Base-by-base conservation (phyloP, 2,329 filamentous ascomycete species). In the Massarina eburnea region DNA sequence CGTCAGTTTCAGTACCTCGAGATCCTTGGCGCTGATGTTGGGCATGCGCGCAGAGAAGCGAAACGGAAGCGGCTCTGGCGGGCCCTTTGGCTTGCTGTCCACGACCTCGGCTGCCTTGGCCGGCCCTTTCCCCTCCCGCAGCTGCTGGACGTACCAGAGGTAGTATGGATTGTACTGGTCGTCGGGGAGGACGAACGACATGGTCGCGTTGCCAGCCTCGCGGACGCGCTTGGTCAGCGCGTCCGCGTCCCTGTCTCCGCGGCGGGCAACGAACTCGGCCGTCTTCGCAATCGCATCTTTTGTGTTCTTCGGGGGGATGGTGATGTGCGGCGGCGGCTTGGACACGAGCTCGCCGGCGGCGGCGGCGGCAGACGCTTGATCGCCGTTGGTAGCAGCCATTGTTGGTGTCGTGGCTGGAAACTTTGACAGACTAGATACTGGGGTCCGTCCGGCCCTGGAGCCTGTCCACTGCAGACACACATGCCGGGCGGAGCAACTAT, bases 41-140 rank as follows among this genome's bases (percentile, higher is more conserved):
- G 94, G 94, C 89, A 97, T 96, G 67, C 91, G 88, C 58, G 94
- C 91, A 45, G 90, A 96, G 75, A 96, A 99, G 58, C 88, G 83
- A 65, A 95, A 97, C 61, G 91, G 87, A 46, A 88, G 82, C 14
- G 94, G 94, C 63, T 91, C 84, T 34, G 86, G 84, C 7, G 92
- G 92, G 18, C 91, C 92, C 70, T 88, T 82, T 34, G 89, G 85
- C 66, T 88, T 90, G 68, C 82, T 80, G 39, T 71, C 76, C 57
- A 75, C 22, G 12, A 46, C 51, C 9, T 46, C 51, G 12, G 46
- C 49, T 32, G 54, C 46, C 15, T 42, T 26, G 14, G 83, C 81
- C 10, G 88, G 91, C 43, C 91, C 90, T 57, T 91, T 82, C 5
- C 94, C 94, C 41, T 86, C 86, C 61, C 81, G 86, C 68, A 96